Base-by-base conservation (phyloP, 1,139 yeast genomes). In the Kazachstania sp. region DNA sequence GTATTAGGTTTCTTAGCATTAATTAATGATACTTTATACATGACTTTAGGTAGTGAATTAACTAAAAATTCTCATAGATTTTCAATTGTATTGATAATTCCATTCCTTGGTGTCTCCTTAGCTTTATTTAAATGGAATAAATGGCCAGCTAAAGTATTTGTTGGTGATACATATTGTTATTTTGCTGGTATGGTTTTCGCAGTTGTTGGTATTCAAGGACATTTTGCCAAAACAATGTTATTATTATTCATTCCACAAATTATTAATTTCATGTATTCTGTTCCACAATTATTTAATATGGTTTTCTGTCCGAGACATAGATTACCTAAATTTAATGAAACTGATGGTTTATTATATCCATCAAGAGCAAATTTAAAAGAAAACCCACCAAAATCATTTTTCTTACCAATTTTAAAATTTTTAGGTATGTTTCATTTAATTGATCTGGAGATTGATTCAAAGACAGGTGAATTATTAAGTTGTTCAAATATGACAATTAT, bases 151-250 rank as follows among this genome's bases (percentile, higher is more conserved):
- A 69, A 70, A 49, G 97, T 87, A 1, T 92, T 92, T 70, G 99
- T 94, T 3, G 99, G 99, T 26, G 99, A 92, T 63, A 92, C 98
- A 0, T 94, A 85, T 70, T 92, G 99, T 67, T 92, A 94, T 67
- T 88, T 92, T 66, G 87, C 96, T 30, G 99, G 99, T 3, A 92
- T 92, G 98, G 95, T 92, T 1, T 90, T 92, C 67, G 98, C 97
- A 0, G 94, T 90, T 36, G 95, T 87, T 28, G 97, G 97, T 2
- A 94, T 92, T 39, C 75, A 87, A 51, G 97, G 97, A 1, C 99
- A 92, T 69, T 94, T 90, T 64, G 86, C 97, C 42, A 92, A 92
- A 67, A 92, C 99, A 0, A 72, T 92, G 56, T 71, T 92, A 65
- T 68, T 90, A 36, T 83, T 92, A 63, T 83, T 92, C 63, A 70